A percentile compares a stretch with the other conserved stretches of the same genome.
Evolutionary conservation across 306 rosid species (phyloP).

Genomic region (Bauhinia variegata): DNA sequence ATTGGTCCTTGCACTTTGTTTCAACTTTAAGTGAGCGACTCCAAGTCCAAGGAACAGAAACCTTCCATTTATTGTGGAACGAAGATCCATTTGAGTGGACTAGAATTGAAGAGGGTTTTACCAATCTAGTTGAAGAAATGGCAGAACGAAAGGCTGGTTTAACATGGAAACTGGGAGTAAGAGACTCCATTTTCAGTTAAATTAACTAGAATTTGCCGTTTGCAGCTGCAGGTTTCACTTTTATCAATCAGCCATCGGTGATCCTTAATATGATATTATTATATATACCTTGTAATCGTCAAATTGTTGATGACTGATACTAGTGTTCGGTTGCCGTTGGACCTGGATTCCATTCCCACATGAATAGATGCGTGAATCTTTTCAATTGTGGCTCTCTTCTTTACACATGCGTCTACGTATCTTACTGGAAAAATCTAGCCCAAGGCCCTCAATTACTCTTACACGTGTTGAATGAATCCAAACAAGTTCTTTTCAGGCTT

Average conservation of each 20-base stretch:
- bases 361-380: not conserved
- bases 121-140: constrained; percentile 34
- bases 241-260: too few relatives aligned
- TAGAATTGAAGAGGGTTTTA: constrained; percentile 31
- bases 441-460: too few relatives aligned
- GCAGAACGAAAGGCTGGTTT: constrained; percentile 32
- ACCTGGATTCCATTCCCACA: too few relatives aligned
- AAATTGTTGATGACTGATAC: too few relatives aligned
- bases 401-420: constrained; percentile 9
- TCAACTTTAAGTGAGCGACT: not conserved
- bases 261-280: too few relatives aligned
- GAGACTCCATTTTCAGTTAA: constrained; percentile 48
- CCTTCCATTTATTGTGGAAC: constrained; percentile 42
- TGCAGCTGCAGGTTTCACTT: too few relatives aligned
- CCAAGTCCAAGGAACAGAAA: constrained; percentile 26
- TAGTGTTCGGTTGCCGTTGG: too few relatives aligned
- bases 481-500: too few relatives aligned
- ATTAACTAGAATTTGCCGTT: too few relatives aligned
- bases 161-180: constrained; percentile 46
- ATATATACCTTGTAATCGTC: too few relatives aligned
- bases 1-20: constrained; percentile 16
- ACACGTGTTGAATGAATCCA: not conserved
- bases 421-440: not conserved
- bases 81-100: constrained; percentile 38
- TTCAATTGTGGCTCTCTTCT: not conserved